phyloP scores from a whole-genome alignment of 371 early-diverging fungal species.

The Nosema bombycis region DNA sequence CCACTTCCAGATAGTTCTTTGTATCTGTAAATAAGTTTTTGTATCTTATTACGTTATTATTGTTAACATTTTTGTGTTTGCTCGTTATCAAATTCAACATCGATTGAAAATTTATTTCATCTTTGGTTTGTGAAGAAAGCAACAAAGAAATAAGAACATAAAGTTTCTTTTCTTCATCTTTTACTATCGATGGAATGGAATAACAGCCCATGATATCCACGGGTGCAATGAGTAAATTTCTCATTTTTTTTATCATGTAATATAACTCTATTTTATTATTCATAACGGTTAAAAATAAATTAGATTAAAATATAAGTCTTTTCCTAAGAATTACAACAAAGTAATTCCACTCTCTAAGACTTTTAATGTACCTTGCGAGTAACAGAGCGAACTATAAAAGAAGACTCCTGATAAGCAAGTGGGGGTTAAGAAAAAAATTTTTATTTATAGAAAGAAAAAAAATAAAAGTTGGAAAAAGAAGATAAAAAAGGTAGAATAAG shows the following conservation, averaged over 20 bases:
- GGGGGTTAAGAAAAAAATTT: background rate
- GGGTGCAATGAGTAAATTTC: slow-evolving; percentile 68
- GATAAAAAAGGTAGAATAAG: no score
- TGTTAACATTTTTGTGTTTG: background rate
- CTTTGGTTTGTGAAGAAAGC: slow-evolving; percentile 88
- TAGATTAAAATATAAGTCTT: slow-evolving; percentile 21
- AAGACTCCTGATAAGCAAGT: background rate
- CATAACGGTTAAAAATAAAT: background rate
- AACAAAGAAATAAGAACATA: slow-evolving; percentile 80
- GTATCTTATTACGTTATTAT: background rate
- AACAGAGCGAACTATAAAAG: slow-evolving; percentile 21
- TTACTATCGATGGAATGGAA: slow-evolving; percentile 4
- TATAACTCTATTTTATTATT: slow-evolving; percentile 22
- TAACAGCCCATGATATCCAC: slow-evolving; percentile 91
- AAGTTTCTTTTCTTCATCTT: slow-evolving; percentile 68
- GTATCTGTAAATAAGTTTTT: background rate
- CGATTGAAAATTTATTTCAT: slow-evolving; percentile 68
- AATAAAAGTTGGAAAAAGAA: background rate
- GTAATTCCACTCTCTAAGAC: slow-evolving; percentile 16
- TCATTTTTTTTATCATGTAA: slow-evolving; percentile 49
- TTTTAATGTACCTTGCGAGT: slow-evolving; percentile 6
- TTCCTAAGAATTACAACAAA: background rate
- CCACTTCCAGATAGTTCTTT: background rate
- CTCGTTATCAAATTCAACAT: slow-evolving; percentile 24
- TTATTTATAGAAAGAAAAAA: slow-evolving; percentile 7